A percentile compares a stretch with the other conserved stretches of the same genome.
These are phyloP conservation scores for Fusarium staphyleae DNA, from an alignment of 2,329 filamentous ascomycete species.

Conservation along the genomic window DNA sequence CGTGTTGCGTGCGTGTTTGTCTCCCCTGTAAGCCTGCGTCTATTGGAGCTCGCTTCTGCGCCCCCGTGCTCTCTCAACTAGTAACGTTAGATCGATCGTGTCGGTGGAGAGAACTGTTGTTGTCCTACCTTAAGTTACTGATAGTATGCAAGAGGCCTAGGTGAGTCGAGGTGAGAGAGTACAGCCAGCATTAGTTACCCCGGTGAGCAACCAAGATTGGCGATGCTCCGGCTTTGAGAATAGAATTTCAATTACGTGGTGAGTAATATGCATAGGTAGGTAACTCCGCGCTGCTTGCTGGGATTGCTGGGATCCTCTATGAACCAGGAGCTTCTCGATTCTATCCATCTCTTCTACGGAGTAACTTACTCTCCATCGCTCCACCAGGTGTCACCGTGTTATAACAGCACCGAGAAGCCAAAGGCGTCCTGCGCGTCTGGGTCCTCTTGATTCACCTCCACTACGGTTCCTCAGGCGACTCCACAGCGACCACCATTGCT, in stretches of 20 bases:
- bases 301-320: conserved; percentile 29
- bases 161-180: conserved; percentile 28
- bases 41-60: conserved; percentile 9
- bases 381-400: conserved; percentile 12
- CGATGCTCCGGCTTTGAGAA: conserved; percentile 32
- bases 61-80: conserved; percentile 9
- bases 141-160: conserved; percentile 9
- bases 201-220: conserved; percentile 28
- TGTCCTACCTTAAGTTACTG: neutral
- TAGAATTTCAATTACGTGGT: conserved; percentile 16
- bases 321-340: conserved; percentile 33
- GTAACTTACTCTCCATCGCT: conserved; percentile 21
- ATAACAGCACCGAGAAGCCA: conserved; percentile 1
- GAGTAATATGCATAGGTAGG: neutral
- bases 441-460: conserved; percentile 27
- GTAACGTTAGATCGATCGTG: conserved; percentile 22
- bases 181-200: no score
- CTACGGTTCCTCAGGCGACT: conserved; percentile 21
- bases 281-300: conserved; percentile 5
- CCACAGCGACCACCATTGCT: conserved; percentile 34
- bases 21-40: conserved; percentile 7
- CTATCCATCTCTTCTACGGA: conserved; percentile 22
- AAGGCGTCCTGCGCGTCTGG: conserved; percentile 24
- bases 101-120: conserved; percentile 20
- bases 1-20: conserved; percentile 7